Base-by-base conservation (phyloP, 345 rosid species). In the Camelina neglecta region DNA sequence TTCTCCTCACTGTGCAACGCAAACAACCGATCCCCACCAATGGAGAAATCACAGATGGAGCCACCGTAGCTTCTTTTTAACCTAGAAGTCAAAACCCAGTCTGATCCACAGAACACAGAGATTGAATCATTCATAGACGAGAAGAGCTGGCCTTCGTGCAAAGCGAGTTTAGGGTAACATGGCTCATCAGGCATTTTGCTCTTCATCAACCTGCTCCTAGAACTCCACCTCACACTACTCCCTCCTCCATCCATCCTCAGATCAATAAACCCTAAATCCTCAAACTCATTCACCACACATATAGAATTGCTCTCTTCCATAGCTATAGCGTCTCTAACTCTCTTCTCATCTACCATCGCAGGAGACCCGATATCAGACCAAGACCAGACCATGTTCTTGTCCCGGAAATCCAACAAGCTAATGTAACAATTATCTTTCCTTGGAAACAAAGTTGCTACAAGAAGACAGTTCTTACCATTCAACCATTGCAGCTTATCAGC, bases 341-440 rank as follows among this genome's bases (percentile, higher is more conserved):
- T 82, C 83, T 85, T 95, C 83, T 90, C 97, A 4, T 95, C 99
- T 1, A 26, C 54, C 1, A 83, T 83, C 0, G 79, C 75, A 0
- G 86, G 85, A 18, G 94, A 85, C 0, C 90, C 89, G 1, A 85
- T 81, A 67, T 92, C 97, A 44, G 99, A 92, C 99, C 99, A 95
- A 51, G 89, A 87, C 99, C 99, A 93, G 10, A 88, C 98, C 97
- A 89, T 96, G 9, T 68, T 84, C 86, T 91, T 89, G 54, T 80
- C 83, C 48, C 98, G 83, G 47, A 93, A 96, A 84, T 96, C 99
- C 65, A 96, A 67, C 85, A 96, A 77, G 49, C 96, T 96, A 66
- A 96, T 91, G 83, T 93, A 96, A 79, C 97, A 96, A 76, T 96
- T 93, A 60, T 96, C 97, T 57, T 90, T 96, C 45, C 99, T 91